These are phyloP conservation scores for Ramaria rubella DNA, from an alignment of 768 basidiomycete species.

Conservation along the genomic window DNA sequence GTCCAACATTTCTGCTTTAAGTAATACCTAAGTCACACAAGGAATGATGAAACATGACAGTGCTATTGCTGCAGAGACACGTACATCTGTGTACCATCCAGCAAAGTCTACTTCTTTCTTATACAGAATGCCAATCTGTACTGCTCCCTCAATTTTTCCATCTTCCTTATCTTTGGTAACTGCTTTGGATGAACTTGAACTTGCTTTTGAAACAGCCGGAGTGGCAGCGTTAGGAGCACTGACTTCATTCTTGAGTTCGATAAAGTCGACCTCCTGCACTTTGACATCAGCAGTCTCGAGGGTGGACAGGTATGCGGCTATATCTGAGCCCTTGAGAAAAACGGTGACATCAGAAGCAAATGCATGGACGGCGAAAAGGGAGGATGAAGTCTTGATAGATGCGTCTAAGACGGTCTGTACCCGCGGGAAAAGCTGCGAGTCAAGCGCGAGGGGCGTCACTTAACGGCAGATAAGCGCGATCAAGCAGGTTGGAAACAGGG, in stretches of 20 bases:
- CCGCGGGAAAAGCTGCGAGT: slow-evolving; percentile 55
- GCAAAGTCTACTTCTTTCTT: slow-evolving; percentile 96
- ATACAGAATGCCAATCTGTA: slow-evolving; percentile 89
- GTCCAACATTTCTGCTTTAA: slow-evolving; percentile 98
- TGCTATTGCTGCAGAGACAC: slow-evolving; percentile 14
- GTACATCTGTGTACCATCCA: slow-evolving; percentile 88
- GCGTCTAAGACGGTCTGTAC: slow-evolving; percentile 72
- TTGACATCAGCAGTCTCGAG: slow-evolving; percentile 63
- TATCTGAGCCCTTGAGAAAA: slow-evolving; percentile 74
- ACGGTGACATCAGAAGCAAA: slow-evolving; percentile 63
- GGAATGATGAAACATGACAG: slow-evolving; percentile 33
- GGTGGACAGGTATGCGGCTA: slow-evolving; percentile 61
- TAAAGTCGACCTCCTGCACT: slow-evolving; percentile 70
- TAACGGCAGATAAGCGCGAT: slow-evolving; percentile 14
- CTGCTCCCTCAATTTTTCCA: slow-evolving; percentile 78
- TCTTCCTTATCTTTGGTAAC: slow-evolving; percentile 59
- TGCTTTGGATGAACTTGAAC: slow-evolving; percentile 29
- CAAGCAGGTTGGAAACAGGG: slow-evolving; percentile 4
- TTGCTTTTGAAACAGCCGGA: slow-evolving; percentile 24
- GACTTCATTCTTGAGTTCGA: slow-evolving; percentile 44
- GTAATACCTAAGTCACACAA: slow-evolving; percentile 62
- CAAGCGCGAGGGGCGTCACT: slow-evolving; percentile 83
- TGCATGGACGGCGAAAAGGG: slow-evolving; percentile 71
- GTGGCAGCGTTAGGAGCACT: slow-evolving; percentile 27
- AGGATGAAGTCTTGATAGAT: slow-evolving; percentile 63